Percentiles rank a stretch among this genome's conserved stretches.
phyloP scores from a whole-genome alignment of 768 basidiomycete genomes.

The Macrolepiota fuliginosa region DNA sequence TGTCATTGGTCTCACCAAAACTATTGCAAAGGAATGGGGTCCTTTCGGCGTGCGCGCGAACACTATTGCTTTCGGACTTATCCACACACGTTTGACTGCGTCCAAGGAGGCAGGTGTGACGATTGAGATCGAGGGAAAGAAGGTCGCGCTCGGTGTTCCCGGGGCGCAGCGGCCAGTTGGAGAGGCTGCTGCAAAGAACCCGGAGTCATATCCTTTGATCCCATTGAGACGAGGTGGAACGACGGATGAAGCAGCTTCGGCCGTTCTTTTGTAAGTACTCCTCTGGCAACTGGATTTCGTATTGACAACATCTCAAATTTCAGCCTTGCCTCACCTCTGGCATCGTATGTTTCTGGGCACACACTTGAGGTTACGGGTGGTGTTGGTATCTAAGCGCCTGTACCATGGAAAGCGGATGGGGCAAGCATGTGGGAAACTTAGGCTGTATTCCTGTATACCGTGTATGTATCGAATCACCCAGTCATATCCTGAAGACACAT shows the following conservation, averaged over 20 bases:
- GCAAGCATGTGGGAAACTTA: not conserved
- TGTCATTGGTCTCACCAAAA: slow-evolving; percentile 79
- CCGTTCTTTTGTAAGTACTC: slow-evolving; percentile 69
- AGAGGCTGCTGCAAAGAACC: slow-evolving; percentile 21
- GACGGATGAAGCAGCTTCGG: slow-evolving; percentile 74
- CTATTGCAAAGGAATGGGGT: slow-evolving; percentile 88
- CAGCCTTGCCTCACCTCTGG: slow-evolving; percentile 76
- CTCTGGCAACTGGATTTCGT: not conserved
- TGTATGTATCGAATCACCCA: not conserved
- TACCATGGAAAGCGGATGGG: no score
- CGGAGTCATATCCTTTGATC: slow-evolving; percentile 39
- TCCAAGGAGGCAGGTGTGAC: slow-evolving; percentile 74
- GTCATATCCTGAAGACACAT: not conserved
- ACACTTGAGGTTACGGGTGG: slow-evolving; percentile 86
- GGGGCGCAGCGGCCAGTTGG: slow-evolving; percentile 37
- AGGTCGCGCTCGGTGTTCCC: slow-evolving; percentile 80
- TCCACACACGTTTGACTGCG: slow-evolving; percentile 79
- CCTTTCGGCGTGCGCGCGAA: slow-evolving; percentile 79
- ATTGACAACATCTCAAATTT: not conserved
- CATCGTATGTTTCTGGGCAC: slow-evolving; percentile 79
- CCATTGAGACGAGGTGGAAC: slow-evolving; percentile 69
- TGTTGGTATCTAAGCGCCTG: slow-evolving; percentile 52
- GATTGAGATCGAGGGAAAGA: slow-evolving; percentile 82
- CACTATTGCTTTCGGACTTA: slow-evolving; percentile 73
- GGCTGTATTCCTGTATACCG: not conserved